Conservation (phyloP, 371 early-diverging fungal species). For the Mortierella sp. region DNA sequence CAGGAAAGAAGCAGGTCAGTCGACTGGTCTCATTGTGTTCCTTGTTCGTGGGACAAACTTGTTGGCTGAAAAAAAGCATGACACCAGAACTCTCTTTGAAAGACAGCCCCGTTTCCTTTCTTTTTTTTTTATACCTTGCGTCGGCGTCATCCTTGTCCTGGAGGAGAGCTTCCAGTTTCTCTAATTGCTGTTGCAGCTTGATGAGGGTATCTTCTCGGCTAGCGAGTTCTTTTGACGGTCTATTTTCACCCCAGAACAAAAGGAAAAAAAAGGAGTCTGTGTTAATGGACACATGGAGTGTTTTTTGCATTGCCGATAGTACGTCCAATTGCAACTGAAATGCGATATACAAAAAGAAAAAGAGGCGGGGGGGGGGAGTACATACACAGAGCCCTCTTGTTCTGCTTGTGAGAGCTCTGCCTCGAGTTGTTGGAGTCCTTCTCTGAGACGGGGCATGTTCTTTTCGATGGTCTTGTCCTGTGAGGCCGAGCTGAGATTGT, state of each 20-base stretch:
- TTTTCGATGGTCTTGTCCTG: constrained; percentile 71
- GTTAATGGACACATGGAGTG: background rate
- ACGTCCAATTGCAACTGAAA: background rate
- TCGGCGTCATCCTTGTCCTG: constrained; percentile 65
- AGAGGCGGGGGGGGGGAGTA: background rate
- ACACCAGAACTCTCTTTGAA: background rate
- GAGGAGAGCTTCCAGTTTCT: constrained; percentile 70
- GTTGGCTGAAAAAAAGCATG: background rate
- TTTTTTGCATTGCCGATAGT: background rate
- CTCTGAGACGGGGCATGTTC: constrained; percentile 67
- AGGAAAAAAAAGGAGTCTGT: background rate
- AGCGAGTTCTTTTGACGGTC: constrained; percentile 65
- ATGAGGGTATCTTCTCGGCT: constrained; percentile 70
- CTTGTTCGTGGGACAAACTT: background rate
- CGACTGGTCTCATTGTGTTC: background rate
- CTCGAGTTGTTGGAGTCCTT: constrained; percentile 71
- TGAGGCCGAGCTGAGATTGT: constrained; percentile 71
- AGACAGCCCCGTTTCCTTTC: background rate
- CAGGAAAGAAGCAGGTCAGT: background rate
- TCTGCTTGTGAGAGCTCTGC: constrained; percentile 73
- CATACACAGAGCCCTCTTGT: constrained; percentile 68
- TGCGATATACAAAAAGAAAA: background rate
- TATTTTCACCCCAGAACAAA: constrained; percentile 20
- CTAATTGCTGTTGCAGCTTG: constrained; percentile 71
- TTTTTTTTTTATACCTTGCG: constrained; percentile 57